Evolutionary conservation across 257 asterid species (phyloP).

Genomic region (Orobanche coerulescens): DNA sequence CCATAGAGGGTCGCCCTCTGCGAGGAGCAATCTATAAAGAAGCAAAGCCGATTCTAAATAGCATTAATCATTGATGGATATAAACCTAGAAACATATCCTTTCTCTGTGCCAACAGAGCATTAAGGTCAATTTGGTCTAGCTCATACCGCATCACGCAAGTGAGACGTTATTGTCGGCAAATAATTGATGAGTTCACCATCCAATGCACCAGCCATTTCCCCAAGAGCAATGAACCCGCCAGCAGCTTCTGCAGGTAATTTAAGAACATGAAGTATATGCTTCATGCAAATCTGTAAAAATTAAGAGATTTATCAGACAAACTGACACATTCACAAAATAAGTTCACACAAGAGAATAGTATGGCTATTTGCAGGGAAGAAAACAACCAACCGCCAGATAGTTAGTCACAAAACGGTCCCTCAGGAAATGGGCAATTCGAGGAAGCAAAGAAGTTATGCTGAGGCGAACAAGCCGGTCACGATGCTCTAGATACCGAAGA

Average conservation of each 20-base stretch:
- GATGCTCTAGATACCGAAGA: slow-evolving; percentile 89
- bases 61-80: slow-evolving; percentile 1
- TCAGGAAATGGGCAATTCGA: slow-evolving; percentile 96
- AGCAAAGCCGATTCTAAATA: slow-evolving; percentile 17
- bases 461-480: slow-evolving; percentile 96
- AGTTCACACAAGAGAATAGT: slow-evolving; percentile 1
- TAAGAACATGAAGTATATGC: slow-evolving; percentile 94
- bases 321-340: slow-evolving; percentile 18
- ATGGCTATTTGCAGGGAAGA: slow-evolving; percentile 7
- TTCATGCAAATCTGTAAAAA: slow-evolving; percentile 90
- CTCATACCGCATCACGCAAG: slow-evolving; percentile 91
- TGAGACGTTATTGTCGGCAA: slow-evolving; percentile 98
- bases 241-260: slow-evolving; percentile 92
- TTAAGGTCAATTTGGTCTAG: slow-evolving; percentile 19
- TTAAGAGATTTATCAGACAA: slow-evolving; percentile 21
- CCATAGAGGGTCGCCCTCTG: slow-evolving; percentile 89
- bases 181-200: slow-evolving; percentile 90
- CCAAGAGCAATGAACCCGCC: slow-evolving; percentile 99
- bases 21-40: slow-evolving; percentile 92
- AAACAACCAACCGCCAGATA: slow-evolving; percentile 62
- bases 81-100: slow-evolving; percentile 2
- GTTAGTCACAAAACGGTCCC: slow-evolving; percentile 96
- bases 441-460: slow-evolving; percentile 99
- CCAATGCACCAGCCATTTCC: slow-evolving; percentile 99
- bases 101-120: slow-evolving; percentile 13